Percentiles rank a stretch among this genome's conserved stretches.
Evolutionary conservation across 805 yeast genomes (phyloP).

Genomic region (Brettanomyces bruxellensis): DNA sequence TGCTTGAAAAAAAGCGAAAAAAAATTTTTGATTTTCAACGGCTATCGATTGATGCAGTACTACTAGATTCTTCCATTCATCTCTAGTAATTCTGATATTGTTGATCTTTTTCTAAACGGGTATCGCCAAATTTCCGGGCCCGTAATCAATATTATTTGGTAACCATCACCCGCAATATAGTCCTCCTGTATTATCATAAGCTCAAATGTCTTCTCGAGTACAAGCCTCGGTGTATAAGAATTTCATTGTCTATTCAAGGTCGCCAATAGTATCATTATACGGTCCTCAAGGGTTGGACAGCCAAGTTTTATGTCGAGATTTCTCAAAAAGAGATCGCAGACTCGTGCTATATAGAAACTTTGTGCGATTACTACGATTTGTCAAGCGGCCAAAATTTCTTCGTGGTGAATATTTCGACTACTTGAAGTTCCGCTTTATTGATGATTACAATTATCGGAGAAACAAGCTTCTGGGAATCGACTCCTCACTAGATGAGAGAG

Average conservation of each 20-base stretch:
- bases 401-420: conserved; percentile 4
- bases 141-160: no score
- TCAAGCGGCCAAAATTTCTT: conserved; percentile 6
- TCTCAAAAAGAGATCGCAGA: conserved; percentile 2
- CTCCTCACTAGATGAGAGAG: conserved; percentile 3
- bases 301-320: conserved; percentile 6
- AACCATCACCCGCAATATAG: no score
- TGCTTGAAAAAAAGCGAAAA: no score
- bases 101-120: no score
- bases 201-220: no score
- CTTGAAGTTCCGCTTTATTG: conserved; percentile 14
- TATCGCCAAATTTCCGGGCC: no score
- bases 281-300: conserved; percentile 15
- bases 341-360: conserved; percentile 15
- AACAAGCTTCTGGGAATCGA: neutral
- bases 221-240: no score
- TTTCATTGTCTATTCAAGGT: conserved; percentile 2
- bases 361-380: conserved; percentile 7
- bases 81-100: no score
- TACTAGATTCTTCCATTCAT: no score
- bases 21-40: no score
- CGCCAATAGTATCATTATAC: conserved; percentile 13
- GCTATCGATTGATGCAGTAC: no score
- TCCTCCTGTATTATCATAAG: no score
- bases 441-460: conserved; percentile 15